These are phyloP conservation scores for Paramecium sexaurelia DNA, from an alignment of 73 alveolate genomes.

Conservation along the genomic window DNA sequence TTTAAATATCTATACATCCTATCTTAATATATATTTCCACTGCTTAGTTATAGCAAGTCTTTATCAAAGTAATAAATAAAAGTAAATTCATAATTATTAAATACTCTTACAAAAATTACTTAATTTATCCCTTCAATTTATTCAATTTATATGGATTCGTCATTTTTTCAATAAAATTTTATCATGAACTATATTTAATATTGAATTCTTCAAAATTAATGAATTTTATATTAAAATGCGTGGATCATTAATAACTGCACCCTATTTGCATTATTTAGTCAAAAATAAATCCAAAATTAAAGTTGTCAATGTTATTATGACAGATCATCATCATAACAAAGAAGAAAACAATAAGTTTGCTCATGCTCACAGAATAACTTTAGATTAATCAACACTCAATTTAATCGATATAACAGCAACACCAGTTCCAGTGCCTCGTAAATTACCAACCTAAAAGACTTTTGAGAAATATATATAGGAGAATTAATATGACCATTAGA, in stretches of 20 bases:
- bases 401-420: not conserved
- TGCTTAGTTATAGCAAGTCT: not conserved
- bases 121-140: not conserved
- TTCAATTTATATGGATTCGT: not conserved
- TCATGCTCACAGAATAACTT: not conserved
- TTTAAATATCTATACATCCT: not conserved
- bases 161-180: not conserved
- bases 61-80: not conserved
- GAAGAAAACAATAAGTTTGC: not conserved
- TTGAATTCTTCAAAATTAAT: not conserved
- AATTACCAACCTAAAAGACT: not conserved
- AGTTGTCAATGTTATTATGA: constrained; percentile 11
- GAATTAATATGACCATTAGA: not conserved
- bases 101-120: not conserved
- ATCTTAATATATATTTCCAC: not conserved
- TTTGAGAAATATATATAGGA: not conserved
- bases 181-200: not conserved
- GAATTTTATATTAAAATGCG: constrained; percentile 10
- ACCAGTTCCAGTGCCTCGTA: not conserved
- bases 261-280: not conserved
- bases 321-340: not conserved
- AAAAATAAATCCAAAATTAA: not conserved
- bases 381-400: not conserved
- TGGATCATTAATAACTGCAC: constrained; percentile 32
- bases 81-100: not conserved